phyloP scores from a whole-genome alignment of 441 rosid species.

The Populus hybrid region DNA sequence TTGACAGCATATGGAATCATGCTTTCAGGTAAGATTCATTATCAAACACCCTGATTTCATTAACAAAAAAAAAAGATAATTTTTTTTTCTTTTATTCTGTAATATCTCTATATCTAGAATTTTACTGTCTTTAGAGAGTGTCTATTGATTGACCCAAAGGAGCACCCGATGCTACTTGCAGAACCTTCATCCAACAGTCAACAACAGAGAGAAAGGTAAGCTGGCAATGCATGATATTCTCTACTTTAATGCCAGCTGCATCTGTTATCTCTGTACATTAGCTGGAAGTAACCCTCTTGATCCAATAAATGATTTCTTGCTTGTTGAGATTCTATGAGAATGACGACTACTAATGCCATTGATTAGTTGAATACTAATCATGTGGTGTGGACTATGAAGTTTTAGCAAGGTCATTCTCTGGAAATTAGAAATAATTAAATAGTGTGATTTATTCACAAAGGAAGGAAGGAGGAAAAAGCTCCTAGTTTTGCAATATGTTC shows the following conservation, averaged over 20 bases:
- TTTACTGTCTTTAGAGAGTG: constrained; percentile 59
- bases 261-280: not conserved
- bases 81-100: not conserved
- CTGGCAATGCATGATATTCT: constrained; percentile 8
- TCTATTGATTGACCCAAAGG: constrained; percentile 91
- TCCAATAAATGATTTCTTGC: not conserved
- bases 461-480: not conserved
- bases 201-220: constrained; percentile 93
- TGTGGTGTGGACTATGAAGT: not conserved
- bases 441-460: not conserved
- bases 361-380: not conserved
- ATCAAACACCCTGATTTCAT: not conserved
- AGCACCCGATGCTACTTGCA: constrained; percentile 99
- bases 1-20: constrained; percentile 98
- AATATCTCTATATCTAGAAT: not conserved
- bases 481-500: not conserved
- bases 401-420: not conserved
- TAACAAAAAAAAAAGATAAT: not conserved
- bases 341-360: not conserved
- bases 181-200: constrained; percentile 91
- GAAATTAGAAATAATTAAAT: not conserved
- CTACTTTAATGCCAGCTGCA: not conserved
- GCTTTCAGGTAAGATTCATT: constrained; percentile 63
- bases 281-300: not conserved
- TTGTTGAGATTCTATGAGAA: not conserved